These are phyloP conservation scores for Camelina laxa DNA, from an alignment of 345 rosid species.

Conservation along the genomic window DNA sequence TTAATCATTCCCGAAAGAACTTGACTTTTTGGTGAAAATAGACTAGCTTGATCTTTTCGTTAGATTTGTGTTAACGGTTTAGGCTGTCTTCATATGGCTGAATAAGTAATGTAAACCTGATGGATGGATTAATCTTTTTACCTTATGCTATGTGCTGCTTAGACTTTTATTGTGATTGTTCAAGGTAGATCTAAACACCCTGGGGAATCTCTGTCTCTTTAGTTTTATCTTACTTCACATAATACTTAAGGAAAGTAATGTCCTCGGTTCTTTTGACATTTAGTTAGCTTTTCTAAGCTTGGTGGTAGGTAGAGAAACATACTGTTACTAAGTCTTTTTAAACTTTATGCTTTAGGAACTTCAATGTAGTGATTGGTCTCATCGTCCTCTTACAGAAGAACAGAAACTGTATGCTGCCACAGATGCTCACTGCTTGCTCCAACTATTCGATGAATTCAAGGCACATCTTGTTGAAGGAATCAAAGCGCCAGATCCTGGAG, in stretches of 20 bases:
- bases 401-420: conserved; percentile 85
- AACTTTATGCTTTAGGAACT: conserved; percentile 69
- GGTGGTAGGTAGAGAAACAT: conserved; percentile 31
- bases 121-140: neutral
- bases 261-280: conserved; percentile 2
- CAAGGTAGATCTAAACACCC: neutral
- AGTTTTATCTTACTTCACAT: neutral
- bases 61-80: neutral
- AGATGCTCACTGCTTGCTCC: conserved; percentile 91
- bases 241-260: neutral
- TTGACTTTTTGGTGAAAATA: neutral
- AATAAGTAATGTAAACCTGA: neutral
- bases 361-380: conserved; percentile 99
- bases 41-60: neutral
- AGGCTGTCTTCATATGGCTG: neutral
- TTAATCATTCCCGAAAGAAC: neutral
- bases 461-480: conserved; percentile 54
- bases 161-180: neutral
- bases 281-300: conserved; percentile 19
- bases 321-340: conserved; percentile 31
- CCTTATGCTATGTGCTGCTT: neutral
- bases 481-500: conserved; percentile 37
- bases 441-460: conserved; percentile 62
- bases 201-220: neutral
- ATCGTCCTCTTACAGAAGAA: conserved; percentile 90